Conservation (phyloP, 345 rosid species). For the Populus euphratica region DNA sequence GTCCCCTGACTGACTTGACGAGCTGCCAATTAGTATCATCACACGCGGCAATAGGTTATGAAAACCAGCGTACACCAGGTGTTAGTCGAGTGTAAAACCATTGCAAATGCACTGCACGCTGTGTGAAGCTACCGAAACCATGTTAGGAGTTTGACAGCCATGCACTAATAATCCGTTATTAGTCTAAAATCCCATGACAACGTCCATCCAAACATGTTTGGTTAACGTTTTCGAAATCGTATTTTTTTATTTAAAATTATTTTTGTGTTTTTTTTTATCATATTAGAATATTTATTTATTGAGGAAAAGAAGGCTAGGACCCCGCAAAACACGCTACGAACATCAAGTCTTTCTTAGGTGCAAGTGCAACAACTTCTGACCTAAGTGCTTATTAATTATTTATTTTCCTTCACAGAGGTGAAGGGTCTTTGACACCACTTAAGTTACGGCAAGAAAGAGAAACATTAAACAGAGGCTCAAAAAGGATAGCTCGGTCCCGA, state of each 20-base stretch:
- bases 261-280: too few relatives aligned
- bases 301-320: background rate
- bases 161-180: too few relatives aligned
- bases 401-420: background rate
- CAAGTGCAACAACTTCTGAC: background rate
- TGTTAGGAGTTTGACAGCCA: too few relatives aligned
- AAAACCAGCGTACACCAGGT: too few relatives aligned
- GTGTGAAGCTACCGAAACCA: too few relatives aligned
- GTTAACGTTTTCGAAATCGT: too few relatives aligned
- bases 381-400: background rate
- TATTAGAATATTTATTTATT: too few relatives aligned
- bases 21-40: background rate
- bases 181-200: background rate
- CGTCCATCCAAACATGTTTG: background rate
- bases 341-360: background rate
- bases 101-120: too few relatives aligned
- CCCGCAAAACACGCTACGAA: background rate
- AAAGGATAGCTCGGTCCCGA: background rate
- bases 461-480: background rate
- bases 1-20: background rate
- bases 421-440: background rate
- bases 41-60: background rate
- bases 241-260: too few relatives aligned
- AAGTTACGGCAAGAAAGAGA: background rate
- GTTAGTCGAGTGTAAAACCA: background rate